Evolutionary conservation across 805 yeast species (phyloP), one percentile per base, ranked within the genome.

Genomic region (Naumovozyma baii): DNA sequence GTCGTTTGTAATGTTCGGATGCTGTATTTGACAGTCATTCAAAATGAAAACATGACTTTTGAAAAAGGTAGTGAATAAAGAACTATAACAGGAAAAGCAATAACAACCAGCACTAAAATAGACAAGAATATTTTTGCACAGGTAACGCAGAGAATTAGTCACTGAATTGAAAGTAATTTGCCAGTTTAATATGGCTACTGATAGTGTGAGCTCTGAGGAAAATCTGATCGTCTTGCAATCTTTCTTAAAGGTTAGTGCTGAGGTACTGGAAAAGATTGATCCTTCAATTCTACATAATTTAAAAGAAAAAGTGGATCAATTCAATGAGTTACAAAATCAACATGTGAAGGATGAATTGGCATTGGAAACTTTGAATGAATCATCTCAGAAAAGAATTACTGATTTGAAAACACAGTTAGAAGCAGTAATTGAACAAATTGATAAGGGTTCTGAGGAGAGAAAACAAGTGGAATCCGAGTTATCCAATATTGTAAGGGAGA

Each of bases 261-360:
- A 50, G 1, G n/a, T 38, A 3, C 22, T 69, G 5, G 41, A 38
- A 9, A 18, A 47, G 2, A 17, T 60, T 4, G 59, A 57, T 31
- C 18, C 34, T 1, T 41, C 25, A 1, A 36, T 62, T 1, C 40
- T 67, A 14, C 38, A 34, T 2, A 55, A 58, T 28, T 40, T 71
- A 3, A 50, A 55, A 20, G 18, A 42, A 2, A 64, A 58, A 37
- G 43, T 66, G 14, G 47, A 50, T 3, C 68, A 67, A 35, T 54
- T 63, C 33, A 59, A 66, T 25, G 54, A 55, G 8, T 37, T 69
- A 31, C 58, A 61, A 40, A 64, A 73, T 1, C 64, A 62, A 34
- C 64, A 62, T 36, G 40, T 65, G 35, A 49, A 62, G 2, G 31
- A 65, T 20, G 66, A 63, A 40, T 60, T 70, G 10, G 59, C 61